Percentiles rank a stretch among this genome's conserved stretches.
phyloP scores from a whole-genome alignment of 2,329 filamentous ascomycete genomes.

The Diaporthe capsici region DNA sequence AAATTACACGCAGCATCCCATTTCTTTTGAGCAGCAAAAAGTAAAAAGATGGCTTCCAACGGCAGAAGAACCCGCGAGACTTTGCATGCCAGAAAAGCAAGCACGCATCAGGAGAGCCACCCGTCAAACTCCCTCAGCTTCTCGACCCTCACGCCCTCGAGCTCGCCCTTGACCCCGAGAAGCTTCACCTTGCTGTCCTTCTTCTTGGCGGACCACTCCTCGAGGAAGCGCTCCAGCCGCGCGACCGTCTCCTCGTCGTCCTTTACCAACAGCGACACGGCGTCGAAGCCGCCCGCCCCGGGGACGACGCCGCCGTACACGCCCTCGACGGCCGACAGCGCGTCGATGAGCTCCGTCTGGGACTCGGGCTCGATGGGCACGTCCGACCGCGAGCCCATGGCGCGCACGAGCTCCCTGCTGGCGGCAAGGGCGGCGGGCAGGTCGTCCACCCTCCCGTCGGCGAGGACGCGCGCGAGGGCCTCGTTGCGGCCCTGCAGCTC shows the following conservation, averaged over 20 bases:
- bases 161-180: slow-evolving; percentile 78
- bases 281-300: slow-evolving; percentile 94
- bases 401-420: slow-evolving; percentile 75
- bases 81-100: not conserved
- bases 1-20: not conserved
- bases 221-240: slow-evolving; percentile 73
- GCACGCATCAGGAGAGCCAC: slow-evolving; percentile 53
- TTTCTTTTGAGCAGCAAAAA: not conserved
- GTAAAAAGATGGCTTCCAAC: not conserved
- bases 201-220: slow-evolving; percentile 70
- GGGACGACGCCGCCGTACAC: slow-evolving; percentile 94
- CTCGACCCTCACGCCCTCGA: slow-evolving; percentile 73
- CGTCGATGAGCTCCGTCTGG: slow-evolving; percentile 89
- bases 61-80: too few species aligned
- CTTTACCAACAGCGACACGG: slow-evolving; percentile 82
- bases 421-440: slow-evolving; percentile 62
- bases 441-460: slow-evolving; percentile 59
- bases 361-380: slow-evolving; percentile 91
- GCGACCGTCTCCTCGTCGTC: slow-evolving; percentile 77
- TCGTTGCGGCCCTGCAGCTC: slow-evolving; percentile 82
- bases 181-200: slow-evolving; percentile 76
- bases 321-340: slow-evolving; percentile 77
- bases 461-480: slow-evolving; percentile 75
- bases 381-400: slow-evolving; percentile 80
- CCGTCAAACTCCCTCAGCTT: slow-evolving; percentile 58